Conservation (phyloP, 768 basidiomycete species). For the Harrya chromipes region DNA sequence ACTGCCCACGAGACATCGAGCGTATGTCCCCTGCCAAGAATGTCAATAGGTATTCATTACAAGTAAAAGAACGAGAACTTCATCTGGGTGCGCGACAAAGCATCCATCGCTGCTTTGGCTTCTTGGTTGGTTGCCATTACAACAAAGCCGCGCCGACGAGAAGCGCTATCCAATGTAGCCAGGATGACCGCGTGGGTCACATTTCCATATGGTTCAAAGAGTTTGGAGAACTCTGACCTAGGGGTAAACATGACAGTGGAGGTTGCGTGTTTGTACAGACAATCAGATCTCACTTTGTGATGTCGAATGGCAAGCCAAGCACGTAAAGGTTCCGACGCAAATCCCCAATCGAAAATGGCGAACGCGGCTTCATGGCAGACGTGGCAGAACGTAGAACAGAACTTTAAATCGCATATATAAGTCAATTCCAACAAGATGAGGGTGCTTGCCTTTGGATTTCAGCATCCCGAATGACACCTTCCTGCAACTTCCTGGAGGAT, state of each 20-base stretch:
- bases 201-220: constrained; percentile 64
- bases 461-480: constrained; percentile 46
- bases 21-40: constrained; percentile 54
- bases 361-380: background rate
- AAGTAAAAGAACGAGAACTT: constrained; percentile 45
- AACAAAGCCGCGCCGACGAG: constrained; percentile 77
- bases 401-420: constrained; percentile 33
- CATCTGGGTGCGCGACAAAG: constrained; percentile 63
- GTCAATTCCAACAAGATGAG: background rate
- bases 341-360: constrained; percentile 34
- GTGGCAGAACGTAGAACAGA: constrained; percentile 31
- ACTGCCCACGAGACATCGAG: constrained; percentile 88
- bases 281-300: constrained; percentile 57
- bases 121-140: constrained; percentile 77
- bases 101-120: constrained; percentile 65
- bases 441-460: constrained; percentile 53
- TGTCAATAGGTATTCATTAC: constrained; percentile 1
- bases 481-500: constrained; percentile 9
- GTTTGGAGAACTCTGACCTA: constrained; percentile 53
- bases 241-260: background rate
- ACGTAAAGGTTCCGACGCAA: constrained; percentile 78
- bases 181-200: constrained; percentile 78
- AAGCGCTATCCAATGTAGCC: constrained; percentile 81
- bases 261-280: background rate
- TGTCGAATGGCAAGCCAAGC: constrained; percentile 76